Evolutionary conservation across 2,329 filamentous ascomycete species (phyloP), one percentile per base, ranked within the genome.

Genomic region (Stagonosporopsis chrysanthemi): DNA sequence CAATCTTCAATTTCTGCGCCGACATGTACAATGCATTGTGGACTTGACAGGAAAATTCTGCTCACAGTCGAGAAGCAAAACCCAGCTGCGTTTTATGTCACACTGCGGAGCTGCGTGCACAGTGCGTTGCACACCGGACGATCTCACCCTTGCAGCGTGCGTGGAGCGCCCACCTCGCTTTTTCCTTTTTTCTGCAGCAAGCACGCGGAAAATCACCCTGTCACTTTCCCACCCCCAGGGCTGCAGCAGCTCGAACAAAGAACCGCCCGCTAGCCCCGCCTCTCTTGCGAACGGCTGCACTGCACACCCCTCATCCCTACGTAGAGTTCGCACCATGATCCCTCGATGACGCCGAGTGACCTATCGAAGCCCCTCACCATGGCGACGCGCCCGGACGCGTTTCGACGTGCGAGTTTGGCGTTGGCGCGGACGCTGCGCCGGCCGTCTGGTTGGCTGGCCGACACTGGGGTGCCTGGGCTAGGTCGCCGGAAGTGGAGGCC

Each of bases 371-470:
- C 52, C 23, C 36, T 52, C 38, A 9, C 47, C 48, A 57, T 52
- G 43, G 54, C 48, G 54, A 57, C 54, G 54, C 54, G 54, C 54
- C 54, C 54, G 54, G 54, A 57, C 52, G 52, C 52, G 54, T 57
- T 57, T 57, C 54, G 54, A 52, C 54, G 54, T 52, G 54, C 54
- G 38, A 52, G 36, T 57, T 57, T 57, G 54, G 54, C 54, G 54
- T 56, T 43, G 19, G 35, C 36, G 23, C 38, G 12, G 26, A 26
- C 24, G n/a, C 28, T 46, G 41, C 47, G 29, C 29, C 29, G 17
- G 12, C n/a, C n/a, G 26, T 29, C 12, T 23, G 24, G 48, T 57
- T 52, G 47, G 47, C 54, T 28, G 38, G 29, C 15, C 42, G 24
- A 19, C 26, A 33, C 26, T 42, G 24, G 38, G 43, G 52, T 50